phyloP scores from a whole-genome alignment of 148 eudicot species.

The Beta vulgaris region DNA sequence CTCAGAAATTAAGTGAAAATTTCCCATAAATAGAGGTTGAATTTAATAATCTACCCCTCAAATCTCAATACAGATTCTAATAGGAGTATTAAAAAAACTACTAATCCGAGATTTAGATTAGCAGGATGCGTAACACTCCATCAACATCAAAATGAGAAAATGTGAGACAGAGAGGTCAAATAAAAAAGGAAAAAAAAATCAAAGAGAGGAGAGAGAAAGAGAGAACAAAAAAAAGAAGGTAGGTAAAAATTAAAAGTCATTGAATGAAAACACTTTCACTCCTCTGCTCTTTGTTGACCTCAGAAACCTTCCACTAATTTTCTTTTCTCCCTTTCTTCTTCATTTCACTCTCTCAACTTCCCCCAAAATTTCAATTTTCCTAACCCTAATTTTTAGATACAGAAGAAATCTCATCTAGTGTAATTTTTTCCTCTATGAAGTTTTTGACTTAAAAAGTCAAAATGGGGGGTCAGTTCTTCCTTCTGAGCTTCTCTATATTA shows the following conservation, averaged over 20 bases:
- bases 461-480: conserved; percentile 16
- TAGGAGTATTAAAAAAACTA: too few species aligned
- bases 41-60: too few species aligned
- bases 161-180: conserved; percentile 19
- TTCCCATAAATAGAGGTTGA: too few species aligned
- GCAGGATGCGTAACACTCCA: conserved; percentile 10
- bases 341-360: background rate
- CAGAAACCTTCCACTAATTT: background rate
- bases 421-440: background rate
- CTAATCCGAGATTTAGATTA: conserved; percentile 19
- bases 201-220: background rate
- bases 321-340: background rate
- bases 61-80: too few species aligned
- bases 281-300: conserved; percentile 32
- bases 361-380: conserved; percentile 6
- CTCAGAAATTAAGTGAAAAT: too few species aligned
- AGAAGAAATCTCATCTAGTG: background rate
- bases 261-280: conserved; percentile 22
- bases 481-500: conserved; percentile 7
- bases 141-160: conserved; percentile 13
- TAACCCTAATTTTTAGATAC: background rate
- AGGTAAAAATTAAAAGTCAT: conserved; percentile 25
- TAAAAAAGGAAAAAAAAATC: background rate
- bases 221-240: conserved; percentile 5
- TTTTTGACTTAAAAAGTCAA: conserved; percentile 20